Percentiles rank a stretch among this genome's conserved stretches.
phyloP scores from a whole-genome alignment of 345 rosid genomes.

The Pelargonium nanum region DNA sequence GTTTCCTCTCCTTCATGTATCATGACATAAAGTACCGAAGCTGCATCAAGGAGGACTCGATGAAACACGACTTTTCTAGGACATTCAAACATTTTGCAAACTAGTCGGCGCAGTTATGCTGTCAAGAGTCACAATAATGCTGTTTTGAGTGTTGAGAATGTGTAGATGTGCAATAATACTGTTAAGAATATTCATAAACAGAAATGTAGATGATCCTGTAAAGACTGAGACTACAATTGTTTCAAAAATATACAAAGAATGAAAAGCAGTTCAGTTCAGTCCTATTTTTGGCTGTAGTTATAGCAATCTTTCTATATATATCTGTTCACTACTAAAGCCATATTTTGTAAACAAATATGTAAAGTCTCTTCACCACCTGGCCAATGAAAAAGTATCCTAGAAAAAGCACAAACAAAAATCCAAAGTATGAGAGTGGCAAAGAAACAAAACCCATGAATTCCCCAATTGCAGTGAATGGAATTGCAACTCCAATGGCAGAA shows the following conservation, averaged over 20 bases:
- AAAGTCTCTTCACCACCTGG: slow-evolving; percentile 48
- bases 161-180: no score
- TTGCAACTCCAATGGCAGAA: slow-evolving; percentile 43
- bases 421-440: slow-evolving; percentile 44
- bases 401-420: slow-evolving; percentile 47
- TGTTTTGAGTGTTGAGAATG: no score
- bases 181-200: background rate
- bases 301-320: background rate
- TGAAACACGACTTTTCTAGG: background rate
- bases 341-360: slow-evolving; percentile 36
- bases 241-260: slow-evolving; percentile 14
- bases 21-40: slow-evolving; percentile 5
- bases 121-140: background rate
- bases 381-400: slow-evolving; percentile 47
- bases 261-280: background rate
- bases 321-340: slow-evolving; percentile 60
- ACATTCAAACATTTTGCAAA: slow-evolving; percentile 15
- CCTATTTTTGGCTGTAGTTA: background rate
- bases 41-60: background rate
- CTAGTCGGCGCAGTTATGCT: slow-evolving; percentile 5
- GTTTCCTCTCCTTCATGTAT: slow-evolving; percentile 17
- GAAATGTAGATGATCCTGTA: slow-evolving; percentile 5
- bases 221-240: slow-evolving; percentile 7
- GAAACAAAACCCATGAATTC: slow-evolving; percentile 27
- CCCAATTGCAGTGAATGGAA: slow-evolving; percentile 35